These are phyloP conservation scores for Puccinia coronata DNA, from an alignment of 1,284 basidiomycete species.

Conservation along the genomic window DNA sequence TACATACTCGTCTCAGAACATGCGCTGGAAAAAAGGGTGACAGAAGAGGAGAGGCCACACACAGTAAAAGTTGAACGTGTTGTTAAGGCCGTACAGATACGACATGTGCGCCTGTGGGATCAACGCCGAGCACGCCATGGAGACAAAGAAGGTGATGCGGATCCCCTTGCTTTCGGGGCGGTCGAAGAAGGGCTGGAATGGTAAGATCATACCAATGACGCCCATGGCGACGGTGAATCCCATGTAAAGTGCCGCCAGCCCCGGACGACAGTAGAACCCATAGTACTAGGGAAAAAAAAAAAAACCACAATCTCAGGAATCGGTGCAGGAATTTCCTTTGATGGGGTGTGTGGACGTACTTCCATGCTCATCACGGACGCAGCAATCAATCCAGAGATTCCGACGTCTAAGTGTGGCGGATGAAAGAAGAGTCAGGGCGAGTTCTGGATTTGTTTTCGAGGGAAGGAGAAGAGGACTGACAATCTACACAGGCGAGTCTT, in stretches of 20 bases:
- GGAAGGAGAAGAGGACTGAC: neutral
- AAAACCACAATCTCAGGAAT: neutral
- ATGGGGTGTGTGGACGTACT: neutral
- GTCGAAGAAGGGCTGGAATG: constrained; percentile 49
- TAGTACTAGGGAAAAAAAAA: constrained; percentile 25
- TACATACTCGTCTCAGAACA: too few relatives aligned
- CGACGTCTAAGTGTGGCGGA: constrained; percentile 27
- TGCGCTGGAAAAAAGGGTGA: too few relatives aligned
- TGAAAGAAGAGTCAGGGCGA: neutral
- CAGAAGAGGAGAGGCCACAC: neutral
- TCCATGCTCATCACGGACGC: constrained; percentile 38
- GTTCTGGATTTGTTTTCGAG: neutral
- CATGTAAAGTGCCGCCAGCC: constrained; percentile 27
- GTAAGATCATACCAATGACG: constrained; percentile 46
- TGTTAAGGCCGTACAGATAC: constrained; percentile 25
- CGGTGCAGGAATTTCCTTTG: neutral
- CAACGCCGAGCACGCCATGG: constrained; percentile 29
- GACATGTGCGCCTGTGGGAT: constrained; percentile 44
- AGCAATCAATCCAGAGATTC: constrained; percentile 45
- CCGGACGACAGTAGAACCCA: constrained; percentile 44
- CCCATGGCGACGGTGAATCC: constrained; percentile 37
- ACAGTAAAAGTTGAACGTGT: constrained; percentile 45
- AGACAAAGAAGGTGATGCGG: constrained; percentile 46
- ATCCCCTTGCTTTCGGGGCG: constrained; percentile 40
- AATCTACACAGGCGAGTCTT: constrained; percentile 48